Evolutionary conservation across 208 protist genomes (phyloP), one percentile per base, ranked within the genome.

Genomic region (Trypanosoma vivax): DNA sequence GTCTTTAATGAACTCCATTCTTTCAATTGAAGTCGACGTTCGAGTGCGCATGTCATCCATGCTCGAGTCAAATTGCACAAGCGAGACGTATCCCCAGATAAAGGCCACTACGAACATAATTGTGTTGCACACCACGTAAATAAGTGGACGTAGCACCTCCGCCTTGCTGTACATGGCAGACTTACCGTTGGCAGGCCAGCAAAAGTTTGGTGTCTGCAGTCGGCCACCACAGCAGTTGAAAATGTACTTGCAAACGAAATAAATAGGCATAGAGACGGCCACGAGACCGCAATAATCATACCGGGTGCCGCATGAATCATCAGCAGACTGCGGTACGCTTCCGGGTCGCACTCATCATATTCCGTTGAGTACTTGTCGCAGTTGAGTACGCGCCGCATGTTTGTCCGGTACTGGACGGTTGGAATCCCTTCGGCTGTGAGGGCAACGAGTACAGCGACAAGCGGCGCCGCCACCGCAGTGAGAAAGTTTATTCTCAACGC

Each of bases 171-270:
- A 85, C 45, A 60, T 68, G 39, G 69, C 65, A 13, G 62, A 25
- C 2, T 60, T 24, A 35, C 19, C 28, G 11, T 35, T 54, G 29
- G 60, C 42, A 7, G 76, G 66, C 29, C 41, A 76, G 50, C 76
- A 83, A 39, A 72, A 71, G 25, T 77, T 77, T 21, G 68, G 63
- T 14, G 28, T 45, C 43, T 72, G 71, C 6, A 50, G 38, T 5
- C 65, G 51, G 0, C 72, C 72, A n/a, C 77, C 68, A 52, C 77
- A 85, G 40, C 77, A 74, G 41, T 76, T 54, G 31, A 50, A 77
- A 24, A 64, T 19, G 34, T 80, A 80, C 16, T 72, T 72, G 23
- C 49, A 10, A 6, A 66, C 31, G 56, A 73, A 58, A 53, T 80
- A 80, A 0, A 75, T 9, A 1, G 56, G 3, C 5, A 61, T 28